Evolutionary conservation across 2,329 filamentous ascomycete genomes (phyloP).

Genomic region (Fusarium equiseti): DNA sequence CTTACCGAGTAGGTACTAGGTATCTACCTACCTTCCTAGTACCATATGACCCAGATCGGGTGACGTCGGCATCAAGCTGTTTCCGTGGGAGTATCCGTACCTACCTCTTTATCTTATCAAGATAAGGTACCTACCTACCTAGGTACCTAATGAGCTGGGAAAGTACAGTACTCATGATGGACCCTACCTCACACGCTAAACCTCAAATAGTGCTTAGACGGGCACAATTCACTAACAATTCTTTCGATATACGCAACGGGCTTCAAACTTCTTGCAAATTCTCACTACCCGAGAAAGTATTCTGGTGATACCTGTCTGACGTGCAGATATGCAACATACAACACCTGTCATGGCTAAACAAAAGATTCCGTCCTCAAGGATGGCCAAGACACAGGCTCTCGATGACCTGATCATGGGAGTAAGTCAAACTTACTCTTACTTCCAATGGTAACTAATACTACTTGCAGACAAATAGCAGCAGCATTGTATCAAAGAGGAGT

Average conservation of each 20-base stretch:
- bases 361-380: slow-evolving; percentile 18
- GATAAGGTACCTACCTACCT: slow-evolving; percentile 7
- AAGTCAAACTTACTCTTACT: slow-evolving; percentile 47
- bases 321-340: background rate
- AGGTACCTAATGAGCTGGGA: background rate
- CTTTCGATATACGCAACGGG: slow-evolving; percentile 8
- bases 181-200: slow-evolving; percentile 22
- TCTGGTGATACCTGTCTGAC: background rate
- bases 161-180: background rate
- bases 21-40: background rate
- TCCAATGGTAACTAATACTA: slow-evolving; percentile 6
- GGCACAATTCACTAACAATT: slow-evolving; percentile 39
- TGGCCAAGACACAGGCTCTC: slow-evolving; percentile 47
- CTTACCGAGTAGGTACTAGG: background rate
- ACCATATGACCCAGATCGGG: background rate
- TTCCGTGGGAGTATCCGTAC: background rate
- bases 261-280: background rate
- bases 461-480: slow-evolving; percentile 84
- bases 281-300: background rate
- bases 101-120: slow-evolving; percentile 9
- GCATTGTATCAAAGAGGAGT: slow-evolving; percentile 91
- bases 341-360: slow-evolving; percentile 31
- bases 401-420: slow-evolving; percentile 70
- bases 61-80: slow-evolving; percentile 11
- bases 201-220: slow-evolving; percentile 8